phyloP scores from a whole-genome alignment of 148 eudicot species.

The Fagopyrum homotropicum region DNA sequence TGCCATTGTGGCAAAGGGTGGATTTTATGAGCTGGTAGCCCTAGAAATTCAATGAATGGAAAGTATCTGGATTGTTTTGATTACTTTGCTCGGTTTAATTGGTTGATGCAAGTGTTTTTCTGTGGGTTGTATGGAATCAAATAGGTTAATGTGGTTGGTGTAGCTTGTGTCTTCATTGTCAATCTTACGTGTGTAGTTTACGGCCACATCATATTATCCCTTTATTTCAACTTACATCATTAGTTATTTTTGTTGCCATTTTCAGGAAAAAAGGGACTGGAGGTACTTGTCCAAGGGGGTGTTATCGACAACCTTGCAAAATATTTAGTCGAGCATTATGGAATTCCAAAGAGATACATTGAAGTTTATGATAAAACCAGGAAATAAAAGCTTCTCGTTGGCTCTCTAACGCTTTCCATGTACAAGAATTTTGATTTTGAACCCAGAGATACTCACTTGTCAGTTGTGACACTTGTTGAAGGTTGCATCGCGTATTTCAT shows the following conservation, averaged over 20 bases:
- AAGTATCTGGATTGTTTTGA: not conserved
- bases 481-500: not conserved
- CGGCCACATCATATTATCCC: not conserved
- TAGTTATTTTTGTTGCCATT: not conserved
- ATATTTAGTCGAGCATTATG: constrained; percentile 83
- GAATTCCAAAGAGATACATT: constrained; percentile 82
- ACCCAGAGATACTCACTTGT: not conserved
- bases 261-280: constrained; percentile 92
- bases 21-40: not conserved
- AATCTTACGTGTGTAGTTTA: not conserved
- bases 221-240: not conserved
- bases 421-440: not conserved
- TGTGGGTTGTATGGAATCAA: not conserved
- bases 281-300: constrained; percentile 92
- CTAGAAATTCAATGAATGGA: not conserved
- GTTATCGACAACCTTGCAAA: constrained; percentile 92
- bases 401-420: not conserved
- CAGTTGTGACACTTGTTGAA: not conserved
- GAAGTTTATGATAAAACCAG: constrained; percentile 87
- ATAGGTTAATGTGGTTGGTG: not conserved
- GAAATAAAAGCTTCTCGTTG: constrained; percentile 22
- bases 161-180: not conserved
- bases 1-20: not conserved
- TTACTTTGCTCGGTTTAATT: not conserved
- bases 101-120: not conserved